phyloP scores from a whole-genome alignment of 805 yeast genomes.

The Saccharomycopsis javanensis region DNA sequence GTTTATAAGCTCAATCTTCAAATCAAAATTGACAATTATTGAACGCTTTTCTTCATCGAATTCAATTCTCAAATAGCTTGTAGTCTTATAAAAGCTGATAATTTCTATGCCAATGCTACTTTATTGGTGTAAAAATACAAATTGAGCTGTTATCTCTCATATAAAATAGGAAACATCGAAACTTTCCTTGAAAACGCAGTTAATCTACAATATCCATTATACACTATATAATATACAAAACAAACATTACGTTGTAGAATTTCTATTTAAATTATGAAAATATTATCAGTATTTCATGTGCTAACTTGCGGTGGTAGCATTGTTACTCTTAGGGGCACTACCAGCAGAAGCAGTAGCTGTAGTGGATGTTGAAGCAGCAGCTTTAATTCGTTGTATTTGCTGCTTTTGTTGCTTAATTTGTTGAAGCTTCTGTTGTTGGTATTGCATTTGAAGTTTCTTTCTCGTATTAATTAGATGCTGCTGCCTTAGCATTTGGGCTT shows the following conservation, averaged over 20 bases:
- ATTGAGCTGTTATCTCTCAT: no score
- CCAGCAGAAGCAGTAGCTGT: neutral
- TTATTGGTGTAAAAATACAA: no score
- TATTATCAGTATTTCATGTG: neutral
- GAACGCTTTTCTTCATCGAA: no score
- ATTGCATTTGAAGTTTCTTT: conserved; percentile 25
- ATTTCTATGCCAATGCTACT: no score
- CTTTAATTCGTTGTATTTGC: neutral
- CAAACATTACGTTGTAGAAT: neutral
- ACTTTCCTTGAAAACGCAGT: no score
- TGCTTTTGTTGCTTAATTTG: conserved; percentile 13
- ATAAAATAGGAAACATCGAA: no score
- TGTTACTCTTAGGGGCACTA: neutral
- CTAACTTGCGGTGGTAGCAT: neutral
- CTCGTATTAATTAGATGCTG: conserved; percentile 28
- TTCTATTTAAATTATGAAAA: neutral
- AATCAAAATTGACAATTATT: no score
- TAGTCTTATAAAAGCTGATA: no score
- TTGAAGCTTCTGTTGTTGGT: conserved; percentile 24
- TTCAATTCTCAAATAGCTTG: no score
- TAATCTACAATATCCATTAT: neutral
- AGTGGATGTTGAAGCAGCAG: neutral
- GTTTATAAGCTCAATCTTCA: no score
- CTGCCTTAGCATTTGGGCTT: conserved; percentile 65
- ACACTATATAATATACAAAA: neutral